Conservation (phyloP, 2,329 filamentous ascomycete genomes). For the Phialophora expanda region DNA sequence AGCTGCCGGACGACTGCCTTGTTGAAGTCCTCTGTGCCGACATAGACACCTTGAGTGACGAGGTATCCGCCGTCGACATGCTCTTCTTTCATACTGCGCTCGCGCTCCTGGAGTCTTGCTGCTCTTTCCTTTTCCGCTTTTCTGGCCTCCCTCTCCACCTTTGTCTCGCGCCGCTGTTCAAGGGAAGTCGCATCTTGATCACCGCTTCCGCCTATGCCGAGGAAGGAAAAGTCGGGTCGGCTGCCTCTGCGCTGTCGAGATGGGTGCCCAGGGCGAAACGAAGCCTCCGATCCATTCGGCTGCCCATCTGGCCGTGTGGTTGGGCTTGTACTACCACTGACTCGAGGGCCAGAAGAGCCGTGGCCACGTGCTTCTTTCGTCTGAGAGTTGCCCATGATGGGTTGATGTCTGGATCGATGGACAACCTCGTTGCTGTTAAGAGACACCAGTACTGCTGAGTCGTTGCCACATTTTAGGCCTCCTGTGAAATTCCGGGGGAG, state of each 20-base stretch:
- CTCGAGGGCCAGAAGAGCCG: constrained; percentile 28
- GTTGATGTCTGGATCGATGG: constrained; percentile 19
- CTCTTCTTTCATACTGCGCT: constrained; percentile 88
- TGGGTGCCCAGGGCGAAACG: constrained; percentile 26
- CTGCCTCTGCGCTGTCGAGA: constrained; percentile 60
- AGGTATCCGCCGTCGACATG: constrained; percentile 92
- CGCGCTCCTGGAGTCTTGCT: constrained; percentile 78
- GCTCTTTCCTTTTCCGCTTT: constrained; percentile 80
- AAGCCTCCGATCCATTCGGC: constrained; percentile 22
- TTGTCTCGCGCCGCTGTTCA: constrained; percentile 78
- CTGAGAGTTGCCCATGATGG: constrained; percentile 53
- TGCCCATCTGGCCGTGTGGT: constrained; percentile 31
- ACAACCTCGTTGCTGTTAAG: constrained; percentile 30
- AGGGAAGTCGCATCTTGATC: constrained; percentile 58
- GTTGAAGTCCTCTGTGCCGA: constrained; percentile 89
- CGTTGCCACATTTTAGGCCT: constrained; percentile 32
- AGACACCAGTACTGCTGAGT: constrained; percentile 21
- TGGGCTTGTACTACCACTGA: constrained; percentile 30
- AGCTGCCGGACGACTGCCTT: constrained; percentile 86
- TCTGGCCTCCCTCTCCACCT: constrained; percentile 86
- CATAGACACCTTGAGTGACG: constrained; percentile 93
- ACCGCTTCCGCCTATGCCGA: constrained; percentile 58
- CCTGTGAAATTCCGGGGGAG: constrained; percentile 11
- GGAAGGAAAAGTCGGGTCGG: constrained; percentile 64
- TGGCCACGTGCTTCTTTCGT: constrained; percentile 53